Base-by-base conservation (phyloP, 2,329 filamentous ascomycete species). In the Claviceps sp. region DNA sequence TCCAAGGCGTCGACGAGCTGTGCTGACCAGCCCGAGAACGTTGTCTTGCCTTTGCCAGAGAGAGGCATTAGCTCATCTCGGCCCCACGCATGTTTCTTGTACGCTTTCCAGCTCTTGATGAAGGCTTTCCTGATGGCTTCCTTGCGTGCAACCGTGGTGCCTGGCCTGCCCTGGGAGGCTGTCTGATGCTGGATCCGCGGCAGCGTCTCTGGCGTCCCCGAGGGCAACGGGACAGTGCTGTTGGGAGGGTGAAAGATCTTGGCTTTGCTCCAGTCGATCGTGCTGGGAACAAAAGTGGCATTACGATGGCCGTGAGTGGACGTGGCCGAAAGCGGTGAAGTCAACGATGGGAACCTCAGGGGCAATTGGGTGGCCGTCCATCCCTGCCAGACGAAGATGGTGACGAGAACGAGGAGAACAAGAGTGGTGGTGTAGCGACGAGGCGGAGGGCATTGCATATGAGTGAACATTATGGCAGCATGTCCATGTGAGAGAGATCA, bases 1-100 rank as follows among this genome's bases (percentile, higher is more conserved):
- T 82, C 79, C 53, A 82, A 65, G 0, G 74, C 69, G 62, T 83
- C 79, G 40, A 83, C 73, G 41, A 83, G 62, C 41, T 79, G 80
- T 1, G 78, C 79, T 18, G 71, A 75, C 70, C 79, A 82, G 44
- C 75, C 75, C 9, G 70, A 72, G 58, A 79, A 76, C 1, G 63
- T 67, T 54, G 75, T 72, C 52, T 65, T 70, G 45, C 68, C 73
- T 43, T 63, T 64, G 49, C 71, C 68, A 7, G 73, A 70, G 38
- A 77, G 61, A 14, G 78, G 78, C 55, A 67, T 66, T 42, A 81
- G 66, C 64, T 81, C 77, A 54, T 81, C 78, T 56, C 71, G 67
- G n/a, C 71, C 65, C 76, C 77, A 81, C 1, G 78, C 78, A 56
- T 77, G 64, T 44, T 67, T 67, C 56, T 72, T 74, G 60, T 81